Percentiles rank a stretch among this genome's conserved stretches.
Conservation (phyloP, 148 eudicot species). For the Bassia scoparia region DNA sequence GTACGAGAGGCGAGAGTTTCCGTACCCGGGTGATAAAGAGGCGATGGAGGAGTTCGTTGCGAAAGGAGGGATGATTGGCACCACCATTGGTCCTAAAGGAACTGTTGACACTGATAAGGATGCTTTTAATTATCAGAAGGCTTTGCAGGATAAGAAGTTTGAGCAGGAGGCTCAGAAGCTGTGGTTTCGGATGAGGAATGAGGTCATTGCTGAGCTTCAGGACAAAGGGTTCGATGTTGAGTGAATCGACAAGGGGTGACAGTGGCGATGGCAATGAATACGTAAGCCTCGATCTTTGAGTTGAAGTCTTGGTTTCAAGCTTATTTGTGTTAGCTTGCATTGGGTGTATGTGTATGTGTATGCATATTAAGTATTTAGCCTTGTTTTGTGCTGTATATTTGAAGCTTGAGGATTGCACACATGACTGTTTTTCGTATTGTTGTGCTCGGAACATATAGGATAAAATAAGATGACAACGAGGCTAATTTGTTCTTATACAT, state of each 20-base stretch:
- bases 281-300: neutral
- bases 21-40: conserved; percentile 88
- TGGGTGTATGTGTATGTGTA: too few species aligned
- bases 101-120: conserved; percentile 61
- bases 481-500: neutral
- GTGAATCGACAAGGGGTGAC: conserved; percentile 18
- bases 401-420: neutral
- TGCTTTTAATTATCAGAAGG: conserved; percentile 63
- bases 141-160: conserved; percentile 84
- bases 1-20: conserved; percentile 70
- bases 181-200: conserved; percentile 87
- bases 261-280: neutral
- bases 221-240: conserved; percentile 74
- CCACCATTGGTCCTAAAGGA: conserved; percentile 84
- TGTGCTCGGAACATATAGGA: neutral
- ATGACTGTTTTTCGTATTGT: neutral
- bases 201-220: conserved; percentile 72
- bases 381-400: neutral
- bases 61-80: conserved; percentile 96
- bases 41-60: conserved; percentile 85
- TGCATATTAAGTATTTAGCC: neutral
- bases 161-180: conserved; percentile 84
- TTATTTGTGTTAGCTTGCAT: neutral
- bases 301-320: neutral
- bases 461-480: neutral